phyloP scores from a whole-genome alignment of 495 filamentous ascomycete genomes.

The Talaromyces wortmannii region DNA sequence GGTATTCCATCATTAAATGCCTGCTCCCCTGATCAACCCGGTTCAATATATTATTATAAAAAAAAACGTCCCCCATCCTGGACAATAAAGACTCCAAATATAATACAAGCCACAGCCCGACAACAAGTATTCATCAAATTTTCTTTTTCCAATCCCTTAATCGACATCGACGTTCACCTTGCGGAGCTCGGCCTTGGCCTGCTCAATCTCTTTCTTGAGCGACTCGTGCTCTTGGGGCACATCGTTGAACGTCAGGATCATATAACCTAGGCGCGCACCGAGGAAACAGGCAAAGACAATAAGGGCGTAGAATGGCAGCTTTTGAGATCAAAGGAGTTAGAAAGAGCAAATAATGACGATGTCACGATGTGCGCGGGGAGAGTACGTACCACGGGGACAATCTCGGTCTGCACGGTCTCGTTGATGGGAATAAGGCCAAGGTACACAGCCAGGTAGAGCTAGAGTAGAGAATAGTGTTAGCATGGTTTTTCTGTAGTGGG shows the following conservation, averaged over 20 bases:
- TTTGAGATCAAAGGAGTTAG: background rate
- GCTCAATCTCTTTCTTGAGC: constrained; percentile 61
- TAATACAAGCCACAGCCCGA: background rate
- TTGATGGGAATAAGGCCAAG: constrained; percentile 82
- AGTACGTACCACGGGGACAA: constrained; percentile 45
- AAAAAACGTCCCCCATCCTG: too few relatives aligned
- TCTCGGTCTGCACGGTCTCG: constrained; percentile 46
- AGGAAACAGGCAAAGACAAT: constrained; percentile 92
- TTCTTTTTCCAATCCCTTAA: constrained; percentile 14
- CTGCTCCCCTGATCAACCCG: too few relatives aligned
- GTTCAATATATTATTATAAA: too few relatives aligned
- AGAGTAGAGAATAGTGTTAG: constrained; percentile 6
- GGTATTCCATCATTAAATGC: too few relatives aligned
- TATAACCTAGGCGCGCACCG: constrained; percentile 82
- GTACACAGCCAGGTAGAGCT: constrained; percentile 87
- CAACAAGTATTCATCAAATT: background rate
- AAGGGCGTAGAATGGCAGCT: constrained; percentile 90
- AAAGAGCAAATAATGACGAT: background rate
- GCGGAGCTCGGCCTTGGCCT: constrained; percentile 43
- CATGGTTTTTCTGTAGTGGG: background rate
- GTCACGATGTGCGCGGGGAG: background rate
- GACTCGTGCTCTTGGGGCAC: constrained; percentile 87
- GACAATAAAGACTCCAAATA: background rate
- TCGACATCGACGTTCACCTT: constrained; percentile 43
- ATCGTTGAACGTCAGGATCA: constrained; percentile 93